These are phyloP conservation scores for Ceraceosorus guamensis DNA, from an alignment of 1,284 basidiomycete genomes.

Conservation along the genomic window DNA sequence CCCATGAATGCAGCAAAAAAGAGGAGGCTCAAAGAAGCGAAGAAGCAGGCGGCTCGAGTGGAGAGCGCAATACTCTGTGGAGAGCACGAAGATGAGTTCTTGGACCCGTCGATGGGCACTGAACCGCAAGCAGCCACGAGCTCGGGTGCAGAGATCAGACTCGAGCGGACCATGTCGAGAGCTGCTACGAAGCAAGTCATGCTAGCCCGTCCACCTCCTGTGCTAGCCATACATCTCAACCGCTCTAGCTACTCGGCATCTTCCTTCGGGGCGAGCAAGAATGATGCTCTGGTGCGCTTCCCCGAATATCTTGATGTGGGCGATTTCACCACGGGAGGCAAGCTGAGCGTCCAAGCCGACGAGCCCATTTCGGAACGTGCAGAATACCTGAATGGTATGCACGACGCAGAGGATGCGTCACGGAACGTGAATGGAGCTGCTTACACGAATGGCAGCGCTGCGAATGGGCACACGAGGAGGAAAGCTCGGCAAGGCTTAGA, in stretches of 20 bases:
- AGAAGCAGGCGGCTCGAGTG: constrained; percentile 13
- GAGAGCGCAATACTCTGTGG: constrained; percentile 5
- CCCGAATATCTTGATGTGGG: constrained; percentile 35
- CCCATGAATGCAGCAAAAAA: constrained; percentile 8
- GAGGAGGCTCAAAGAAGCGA: constrained; percentile 9
- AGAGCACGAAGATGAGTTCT: no score
- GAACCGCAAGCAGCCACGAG: no score
- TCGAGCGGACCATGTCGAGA: constrained; percentile 16
- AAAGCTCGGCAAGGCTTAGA: neutral
- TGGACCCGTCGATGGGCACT: no score
- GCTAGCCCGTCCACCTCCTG: constrained; percentile 33
- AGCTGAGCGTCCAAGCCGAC: constrained; percentile 12
- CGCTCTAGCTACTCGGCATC: constrained; percentile 31
- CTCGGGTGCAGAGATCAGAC: constrained; percentile 5
- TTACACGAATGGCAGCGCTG: no score
- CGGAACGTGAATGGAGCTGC: no score
- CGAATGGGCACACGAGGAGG: no score
- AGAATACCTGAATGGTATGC: no score
- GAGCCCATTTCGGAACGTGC: no score
- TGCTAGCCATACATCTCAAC: constrained; percentile 41
- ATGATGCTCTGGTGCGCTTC: constrained; percentile 35
- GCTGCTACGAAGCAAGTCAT: constrained; percentile 43
- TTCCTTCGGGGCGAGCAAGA: constrained; percentile 35
- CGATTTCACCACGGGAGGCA: constrained; percentile 25
- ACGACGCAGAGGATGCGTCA: no score